Percentiles rank a stretch among this genome's conserved stretches.
Conservation (phyloP, 2,329 filamentous ascomycete species). For the Cordyceps farinosa region DNA sequence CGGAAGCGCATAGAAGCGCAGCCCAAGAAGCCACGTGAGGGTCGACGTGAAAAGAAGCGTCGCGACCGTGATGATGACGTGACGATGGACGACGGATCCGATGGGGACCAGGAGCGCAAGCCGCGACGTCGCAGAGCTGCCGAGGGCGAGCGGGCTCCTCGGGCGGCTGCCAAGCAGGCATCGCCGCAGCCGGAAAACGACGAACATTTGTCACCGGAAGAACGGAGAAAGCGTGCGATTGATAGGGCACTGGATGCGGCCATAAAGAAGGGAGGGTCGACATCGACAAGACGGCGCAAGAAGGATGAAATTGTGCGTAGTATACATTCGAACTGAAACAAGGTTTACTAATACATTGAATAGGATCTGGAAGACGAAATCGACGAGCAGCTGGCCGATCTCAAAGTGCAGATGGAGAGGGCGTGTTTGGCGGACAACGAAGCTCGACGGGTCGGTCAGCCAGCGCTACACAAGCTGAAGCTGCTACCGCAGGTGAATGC, state of each 20-base stretch:
- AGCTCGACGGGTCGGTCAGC: conserved; percentile 72
- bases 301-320: conserved; percentile 78
- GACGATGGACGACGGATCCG: conserved; percentile 44
- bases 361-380: conserved; percentile 87
- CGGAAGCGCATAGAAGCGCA: conserved; percentile 62
- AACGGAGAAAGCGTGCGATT: conserved; percentile 77
- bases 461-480: conserved; percentile 89
- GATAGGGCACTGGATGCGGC: conserved; percentile 86
- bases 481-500: conserved; percentile 87
- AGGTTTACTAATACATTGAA: conserved; percentile 24
- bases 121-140: conserved; percentile 45
- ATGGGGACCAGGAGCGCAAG: conserved; percentile 41
- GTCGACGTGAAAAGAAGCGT: conserved; percentile 65
- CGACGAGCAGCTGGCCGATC: conserved; percentile 82
- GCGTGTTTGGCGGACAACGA: conserved; percentile 84
- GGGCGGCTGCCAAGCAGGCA: conserved; percentile 42
- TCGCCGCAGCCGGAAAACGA: conserved; percentile 65
- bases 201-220: conserved; percentile 76
- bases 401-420: conserved; percentile 85
- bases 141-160: conserved; percentile 47
- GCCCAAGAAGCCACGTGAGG: conserved; percentile 71
- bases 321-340: not conserved
- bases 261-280: conserved; percentile 62
- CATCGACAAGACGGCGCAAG: conserved; percentile 69
- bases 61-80: conserved; percentile 50